These are phyloP conservation scores for Ganoderma leucocontextum DNA, from an alignment of 1,284 basidiomycete species.

Conservation along the genomic window DNA sequence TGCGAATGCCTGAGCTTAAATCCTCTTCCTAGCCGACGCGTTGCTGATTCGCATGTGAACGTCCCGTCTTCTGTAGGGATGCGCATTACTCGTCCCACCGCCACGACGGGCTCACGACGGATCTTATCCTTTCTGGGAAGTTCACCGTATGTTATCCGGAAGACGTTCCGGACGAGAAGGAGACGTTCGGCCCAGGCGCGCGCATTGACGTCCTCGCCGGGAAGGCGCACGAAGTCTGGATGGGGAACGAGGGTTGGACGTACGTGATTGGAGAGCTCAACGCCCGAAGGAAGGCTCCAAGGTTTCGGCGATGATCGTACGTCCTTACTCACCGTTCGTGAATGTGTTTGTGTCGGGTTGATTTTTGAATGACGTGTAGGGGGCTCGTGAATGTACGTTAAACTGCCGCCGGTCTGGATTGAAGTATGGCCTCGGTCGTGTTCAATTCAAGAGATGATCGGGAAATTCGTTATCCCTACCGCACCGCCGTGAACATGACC, in stretches of 20 bases:
- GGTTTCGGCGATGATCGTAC: slow-evolving; percentile 1
- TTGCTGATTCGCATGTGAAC: slow-evolving; percentile 1
- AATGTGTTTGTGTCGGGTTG: not conserved
- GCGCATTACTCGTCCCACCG: slow-evolving; percentile 43
- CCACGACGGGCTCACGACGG: slow-evolving; percentile 42
- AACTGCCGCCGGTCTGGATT: not conserved
- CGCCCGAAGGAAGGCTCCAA: not conserved
- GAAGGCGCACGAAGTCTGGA: slow-evolving; percentile 45
- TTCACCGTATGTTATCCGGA: slow-evolving; percentile 42
- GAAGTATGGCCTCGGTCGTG: not conserved
- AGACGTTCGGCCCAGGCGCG: slow-evolving; percentile 43
- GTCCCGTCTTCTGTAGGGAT: slow-evolving; percentile 30
- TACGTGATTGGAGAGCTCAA: slow-evolving; percentile 43
- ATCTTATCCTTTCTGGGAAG: slow-evolving; percentile 42
- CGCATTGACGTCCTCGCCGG: slow-evolving; percentile 43
- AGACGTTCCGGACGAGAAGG: slow-evolving; percentile 37
- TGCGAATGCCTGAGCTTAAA: slow-evolving; percentile 15
- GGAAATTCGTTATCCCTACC: not conserved
- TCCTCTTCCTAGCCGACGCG: slow-evolving; percentile 5
- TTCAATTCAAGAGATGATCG: not conserved
- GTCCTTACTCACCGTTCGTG: slow-evolving; percentile 5
- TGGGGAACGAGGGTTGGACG: slow-evolving; percentile 43
- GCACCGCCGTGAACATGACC: not conserved
- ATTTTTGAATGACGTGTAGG: not conserved
- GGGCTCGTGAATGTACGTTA: slow-evolving; percentile 1